These are phyloP conservation scores for Yamadazyma insecticola DNA, from an alignment of 805 yeast species.

Conservation along the genomic window DNA sequence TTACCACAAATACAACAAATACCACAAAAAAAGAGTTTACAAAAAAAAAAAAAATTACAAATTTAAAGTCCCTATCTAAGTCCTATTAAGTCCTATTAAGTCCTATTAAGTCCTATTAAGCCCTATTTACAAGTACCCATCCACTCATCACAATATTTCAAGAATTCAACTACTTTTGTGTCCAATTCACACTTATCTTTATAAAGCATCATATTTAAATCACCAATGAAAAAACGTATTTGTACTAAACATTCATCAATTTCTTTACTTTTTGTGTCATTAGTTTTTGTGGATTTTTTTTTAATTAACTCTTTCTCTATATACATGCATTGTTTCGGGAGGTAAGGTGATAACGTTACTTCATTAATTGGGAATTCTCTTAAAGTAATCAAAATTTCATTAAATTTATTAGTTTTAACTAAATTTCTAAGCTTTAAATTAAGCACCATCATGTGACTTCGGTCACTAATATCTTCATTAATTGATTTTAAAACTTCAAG, in stretches of 20 bases:
- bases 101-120: no score
- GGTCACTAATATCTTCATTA: constrained; percentile 21
- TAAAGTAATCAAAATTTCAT: constrained; percentile 14
- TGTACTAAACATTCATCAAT: no score
- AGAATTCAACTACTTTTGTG: constrained; percentile 15
- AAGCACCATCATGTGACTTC: constrained; percentile 21
- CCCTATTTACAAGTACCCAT: no score
- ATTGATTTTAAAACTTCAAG: constrained; percentile 14
- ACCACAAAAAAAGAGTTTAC: no score
- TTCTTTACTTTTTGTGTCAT: no score
- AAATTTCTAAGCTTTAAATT: constrained; percentile 21
- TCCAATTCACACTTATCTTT: constrained; percentile 27
- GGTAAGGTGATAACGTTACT: constrained; percentile 27
- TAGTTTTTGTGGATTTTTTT: no score
- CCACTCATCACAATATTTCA: constrained; percentile 11
- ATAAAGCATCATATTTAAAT: constrained; percentile 25
- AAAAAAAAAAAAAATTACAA: no score
- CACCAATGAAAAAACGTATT: constrained; percentile 37
- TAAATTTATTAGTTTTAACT: constrained; percentile 15
- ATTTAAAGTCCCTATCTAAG: no score
- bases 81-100: no score
- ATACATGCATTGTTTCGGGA: constrained; percentile 26
- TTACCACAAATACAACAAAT: no score
- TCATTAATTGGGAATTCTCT: constrained; percentile 29
- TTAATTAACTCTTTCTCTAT: constrained; percentile 20